Conservation (phyloP, 176 grass and related monocot species). For the Phoenix roebelenii region DNA sequence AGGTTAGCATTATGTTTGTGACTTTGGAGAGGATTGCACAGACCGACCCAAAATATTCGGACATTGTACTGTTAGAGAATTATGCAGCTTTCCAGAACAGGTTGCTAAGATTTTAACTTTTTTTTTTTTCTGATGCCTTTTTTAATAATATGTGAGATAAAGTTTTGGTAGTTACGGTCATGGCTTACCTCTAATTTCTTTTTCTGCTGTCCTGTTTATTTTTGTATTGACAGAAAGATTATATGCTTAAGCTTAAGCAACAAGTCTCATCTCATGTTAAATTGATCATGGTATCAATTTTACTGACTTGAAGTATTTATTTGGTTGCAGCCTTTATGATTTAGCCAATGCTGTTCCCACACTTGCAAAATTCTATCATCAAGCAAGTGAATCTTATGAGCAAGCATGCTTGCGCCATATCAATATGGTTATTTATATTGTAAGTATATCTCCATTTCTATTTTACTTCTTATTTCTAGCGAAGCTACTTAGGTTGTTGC, state of each 20-base stretch:
- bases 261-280: not conserved
- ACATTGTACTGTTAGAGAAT: conserved; percentile 89
- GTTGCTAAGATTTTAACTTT: conserved; percentile 8
- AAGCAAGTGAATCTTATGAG: conserved; percentile 95
- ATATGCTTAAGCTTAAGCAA: not conserved
- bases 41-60: conserved; percentile 76
- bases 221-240: not conserved
- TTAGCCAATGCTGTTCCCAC: conserved; percentile 83
- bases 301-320: conserved; percentile 15
- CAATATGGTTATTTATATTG: conserved; percentile 98
- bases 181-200: too few relatives aligned
- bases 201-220: not conserved
- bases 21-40: conserved; percentile 87
- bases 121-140: too few relatives aligned
- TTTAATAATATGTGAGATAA: too few relatives aligned
- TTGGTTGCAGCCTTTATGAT: conserved; percentile 57
- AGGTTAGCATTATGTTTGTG: conserved; percentile 94
- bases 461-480: conserved; percentile 2
- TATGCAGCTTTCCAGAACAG: conserved; percentile 96
- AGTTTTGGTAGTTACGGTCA: too few relatives aligned
- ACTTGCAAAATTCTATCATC: conserved; percentile 96
- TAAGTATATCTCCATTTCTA: conserved; percentile 35
- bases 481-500: not conserved
- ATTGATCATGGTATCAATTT: too few relatives aligned
- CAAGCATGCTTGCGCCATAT: conserved; percentile 83